Base-by-base conservation (phyloP, 306 rosid genomes). In the Morella rubra region DNA sequence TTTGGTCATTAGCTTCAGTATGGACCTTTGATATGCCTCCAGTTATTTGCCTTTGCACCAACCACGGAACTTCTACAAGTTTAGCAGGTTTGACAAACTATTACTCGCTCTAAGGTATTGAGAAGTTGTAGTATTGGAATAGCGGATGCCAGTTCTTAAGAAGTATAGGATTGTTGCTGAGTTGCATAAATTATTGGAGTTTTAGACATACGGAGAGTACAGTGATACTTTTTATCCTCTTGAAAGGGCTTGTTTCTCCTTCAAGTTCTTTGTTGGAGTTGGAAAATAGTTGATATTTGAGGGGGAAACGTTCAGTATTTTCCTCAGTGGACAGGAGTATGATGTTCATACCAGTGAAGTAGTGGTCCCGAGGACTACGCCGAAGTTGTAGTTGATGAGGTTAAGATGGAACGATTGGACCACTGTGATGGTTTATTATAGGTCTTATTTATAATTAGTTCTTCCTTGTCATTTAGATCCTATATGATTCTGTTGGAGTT, bases 1-100 rank as follows among this genome's bases (percentile, higher is more conserved):
- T 15, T 24, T 64, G 69, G 66, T 54, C 14, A 66, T 76, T 50
- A 69, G 62, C 69, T 22, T 77, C 18, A 41, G 44, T 24, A 41
- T 2, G 11, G 46, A 15, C 52, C 24, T 44, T 6, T 61, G n/a
- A 53, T n/a, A 9, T 5, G 16, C 68, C 71, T 64, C 22, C 51
- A 12, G 37, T 46, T 47, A 44, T 24, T 70, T 54, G 71, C 45
- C 46, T 54, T 32, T 27, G 47, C 40, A 24, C 58, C 32, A 40
- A 9, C 14, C 15, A 66, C 16, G 49, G 6, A 16, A 64, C n/a
- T 27, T 18, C 22, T 47, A 53, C 0, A 9, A 20, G 54, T 44
- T 12, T 18, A n/a, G 73, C 50, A 11, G 46, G 51, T 65, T 42
- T 12, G 42, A 40, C 40, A 10, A 72, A 7, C 18, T 42, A 7